Evolutionary conservation across 1,284 basidiomycete genomes (phyloP), one percentile per base, ranked within the genome.

Genomic region (Moesziomyces sp.): DNA sequence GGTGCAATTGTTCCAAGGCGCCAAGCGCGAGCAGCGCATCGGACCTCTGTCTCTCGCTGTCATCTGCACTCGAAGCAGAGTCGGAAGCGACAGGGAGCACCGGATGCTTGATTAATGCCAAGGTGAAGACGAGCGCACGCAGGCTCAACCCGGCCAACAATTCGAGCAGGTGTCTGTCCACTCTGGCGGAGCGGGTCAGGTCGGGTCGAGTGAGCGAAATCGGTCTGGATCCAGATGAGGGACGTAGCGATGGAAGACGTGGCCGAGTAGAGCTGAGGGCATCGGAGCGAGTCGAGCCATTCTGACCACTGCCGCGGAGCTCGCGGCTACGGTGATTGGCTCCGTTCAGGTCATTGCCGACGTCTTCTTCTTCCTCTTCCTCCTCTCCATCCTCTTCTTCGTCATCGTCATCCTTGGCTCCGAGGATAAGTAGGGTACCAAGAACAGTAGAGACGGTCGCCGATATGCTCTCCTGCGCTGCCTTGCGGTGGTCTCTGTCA

Each of bases 51-150:
- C 54, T 19, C 21, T 56, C 54, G 19, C 46, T 56, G 46, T 56
- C 54, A 26, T 56, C 54, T 30, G 30, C 30, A 18, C 43, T 35
- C 33, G 24, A 16, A 40, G 8, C 24, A n/a, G 18, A 18, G 28
- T 18, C 35, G 40, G 24, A 38, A 11, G 26, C 54, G 14, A 26
- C 28, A 6, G 18, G 33, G n/a, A 48, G 18, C 10, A 49, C 2
- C 13, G 46, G 54, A 47, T 56, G 46, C 46, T 56, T 40, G 38
- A 56, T 56, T 38, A 56, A 44, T 11, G 54, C 54, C 54, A 56
- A 18, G 11, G 54, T 56, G 54, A 56, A 49, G n/a, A 49, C 35
- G 38, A 49, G 26, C 4, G 46, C 46, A 49, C 54, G 54, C 13
- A 56, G 23, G 23, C 46, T 49, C 23, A 56, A 10, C 9, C 54